Conservation (phyloP, 73 alveolate species). For the Strombidium stylifer region DNA sequence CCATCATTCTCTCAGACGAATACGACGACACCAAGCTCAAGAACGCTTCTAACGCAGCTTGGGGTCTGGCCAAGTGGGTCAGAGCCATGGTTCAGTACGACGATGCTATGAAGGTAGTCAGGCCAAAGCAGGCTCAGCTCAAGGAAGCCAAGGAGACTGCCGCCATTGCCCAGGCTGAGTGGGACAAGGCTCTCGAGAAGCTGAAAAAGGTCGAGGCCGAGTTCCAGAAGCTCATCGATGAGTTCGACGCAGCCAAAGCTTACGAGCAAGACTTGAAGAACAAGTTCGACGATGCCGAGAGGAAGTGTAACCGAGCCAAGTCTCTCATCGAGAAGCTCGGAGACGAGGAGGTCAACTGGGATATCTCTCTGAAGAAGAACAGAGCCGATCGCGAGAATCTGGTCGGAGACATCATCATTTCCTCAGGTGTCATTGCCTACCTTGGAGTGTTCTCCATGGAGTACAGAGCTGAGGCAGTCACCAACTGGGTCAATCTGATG, state of each 20-base stretch:
- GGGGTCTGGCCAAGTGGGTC: slow-evolving; percentile 89
- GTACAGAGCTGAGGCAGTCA: slow-evolving; percentile 94
- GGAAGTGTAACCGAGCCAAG: slow-evolving; percentile 95
- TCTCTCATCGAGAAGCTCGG: slow-evolving; percentile 95
- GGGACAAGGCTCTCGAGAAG: slow-evolving; percentile 86
- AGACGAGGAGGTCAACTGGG: slow-evolving; percentile 97
- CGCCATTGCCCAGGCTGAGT: slow-evolving; percentile 85
- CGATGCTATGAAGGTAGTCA: slow-evolving; percentile 91
- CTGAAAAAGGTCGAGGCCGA: slow-evolving; percentile 89
- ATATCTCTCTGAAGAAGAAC: slow-evolving; percentile 67
- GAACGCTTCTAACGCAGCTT: slow-evolving; percentile 83
- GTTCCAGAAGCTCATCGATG: slow-evolving; percentile 77
- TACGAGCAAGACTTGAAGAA: slow-evolving; percentile 94
- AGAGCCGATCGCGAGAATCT: slow-evolving; percentile 85
- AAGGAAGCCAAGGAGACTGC: slow-evolving; percentile 96
- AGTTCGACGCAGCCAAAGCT: slow-evolving; percentile 92
- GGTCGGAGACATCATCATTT: slow-evolving; percentile 97
- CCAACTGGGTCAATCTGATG: slow-evolving; percentile 84
- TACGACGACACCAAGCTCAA: slow-evolving; percentile 71
- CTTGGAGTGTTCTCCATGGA: slow-evolving; percentile 97
- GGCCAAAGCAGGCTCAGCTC: slow-evolving; percentile 96
- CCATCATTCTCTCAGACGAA: slow-evolving; percentile 58
- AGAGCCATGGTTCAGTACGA: slow-evolving; percentile 81
- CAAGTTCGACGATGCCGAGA: slow-evolving; percentile 90
- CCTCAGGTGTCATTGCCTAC: slow-evolving; percentile 99